Conservation (phyloP, 139 green algal species). For the Haematococcus sp. region DNA sequence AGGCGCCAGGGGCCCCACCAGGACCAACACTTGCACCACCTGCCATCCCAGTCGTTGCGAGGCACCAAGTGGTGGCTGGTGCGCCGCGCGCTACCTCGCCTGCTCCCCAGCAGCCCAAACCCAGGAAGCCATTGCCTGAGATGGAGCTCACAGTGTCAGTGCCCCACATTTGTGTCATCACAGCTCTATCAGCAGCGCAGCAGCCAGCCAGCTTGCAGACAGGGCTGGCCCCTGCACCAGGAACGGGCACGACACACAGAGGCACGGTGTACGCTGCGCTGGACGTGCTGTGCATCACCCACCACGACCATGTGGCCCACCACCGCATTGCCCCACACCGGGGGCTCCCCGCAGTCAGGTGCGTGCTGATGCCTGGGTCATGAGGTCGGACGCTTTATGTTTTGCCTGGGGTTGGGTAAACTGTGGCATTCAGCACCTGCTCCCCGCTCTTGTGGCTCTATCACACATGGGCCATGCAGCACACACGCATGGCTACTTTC, state of each 20-base stretch:
- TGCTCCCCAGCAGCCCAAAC: no score
- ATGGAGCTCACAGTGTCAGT: neutral
- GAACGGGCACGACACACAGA: neutral
- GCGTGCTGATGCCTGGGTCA: no score
- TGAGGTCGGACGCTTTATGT: no score
- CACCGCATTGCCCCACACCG: neutral
- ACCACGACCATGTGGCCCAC: conserved; percentile 1
- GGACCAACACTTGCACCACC: neutral
- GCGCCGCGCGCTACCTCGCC: no score
- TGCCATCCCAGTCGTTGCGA: no score
- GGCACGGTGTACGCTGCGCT: neutral
- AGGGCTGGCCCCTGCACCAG: neutral
- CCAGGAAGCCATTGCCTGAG: neutral
- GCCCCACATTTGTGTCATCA: neutral
- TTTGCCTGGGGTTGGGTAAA: no score
- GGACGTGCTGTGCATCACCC: neutral
- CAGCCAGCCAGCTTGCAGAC: neutral
- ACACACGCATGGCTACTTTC: no score
- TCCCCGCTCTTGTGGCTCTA: no score
- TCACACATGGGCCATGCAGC: no score
- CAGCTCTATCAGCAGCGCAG: neutral
- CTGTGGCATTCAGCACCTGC: no score
- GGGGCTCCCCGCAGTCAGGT: neutral
- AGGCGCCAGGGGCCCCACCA: no score
- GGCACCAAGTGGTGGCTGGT: no score